A percentile compares a stretch with the other conserved stretches of the same genome.
These are phyloP conservation scores for Leucogyrophana mollusca DNA, from an alignment of 768 basidiomycete genomes.

Conservation along the genomic window DNA sequence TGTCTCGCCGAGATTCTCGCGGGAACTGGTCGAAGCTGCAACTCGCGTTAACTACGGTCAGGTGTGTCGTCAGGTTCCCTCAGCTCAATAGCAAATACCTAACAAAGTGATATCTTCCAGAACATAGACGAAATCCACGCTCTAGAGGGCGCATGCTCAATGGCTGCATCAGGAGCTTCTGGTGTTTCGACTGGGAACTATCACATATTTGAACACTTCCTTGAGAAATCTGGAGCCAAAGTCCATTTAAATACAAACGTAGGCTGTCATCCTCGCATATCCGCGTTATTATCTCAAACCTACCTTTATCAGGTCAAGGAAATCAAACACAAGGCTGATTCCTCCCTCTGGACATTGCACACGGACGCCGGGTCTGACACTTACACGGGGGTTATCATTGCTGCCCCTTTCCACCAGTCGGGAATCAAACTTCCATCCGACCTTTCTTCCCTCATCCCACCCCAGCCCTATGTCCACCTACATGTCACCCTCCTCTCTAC, in stretches of 20 bases:
- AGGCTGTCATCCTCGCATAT: slow-evolving; percentile 8
- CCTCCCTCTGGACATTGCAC: slow-evolving; percentile 52
- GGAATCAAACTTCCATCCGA: slow-evolving; percentile 50
- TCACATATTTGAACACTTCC: slow-evolving; percentile 80
- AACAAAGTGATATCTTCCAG: slow-evolving; percentile 29
- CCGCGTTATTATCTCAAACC: not conserved
- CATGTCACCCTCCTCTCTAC: slow-evolving; percentile 92
- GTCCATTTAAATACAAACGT: slow-evolving; percentile 73
- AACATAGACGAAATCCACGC: slow-evolving; percentile 74
- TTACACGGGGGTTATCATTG: slow-evolving; percentile 80
- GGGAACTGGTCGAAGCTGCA: slow-evolving; percentile 76
- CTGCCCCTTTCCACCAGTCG: slow-evolving; percentile 80
- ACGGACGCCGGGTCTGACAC: slow-evolving; percentile 43
- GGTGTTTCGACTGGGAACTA: slow-evolving; percentile 79
- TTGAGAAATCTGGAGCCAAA: slow-evolving; percentile 66
- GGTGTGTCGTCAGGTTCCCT: slow-evolving; percentile 31
- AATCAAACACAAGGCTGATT: slow-evolving; percentile 45
- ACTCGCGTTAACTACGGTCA: slow-evolving; percentile 86
- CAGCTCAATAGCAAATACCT: not conserved
- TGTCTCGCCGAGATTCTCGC: slow-evolving; percentile 56
- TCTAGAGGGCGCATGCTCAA: slow-evolving; percentile 65
- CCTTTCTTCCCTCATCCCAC: slow-evolving; percentile 53
- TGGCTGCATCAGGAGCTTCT: slow-evolving; percentile 69
- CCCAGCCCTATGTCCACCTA: slow-evolving; percentile 77
- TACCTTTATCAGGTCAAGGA: slow-evolving; percentile 43